phyloP scores from a whole-genome alignment of 2,329 filamentous ascomycete species.

The Zymoseptoria crescenta region DNA sequence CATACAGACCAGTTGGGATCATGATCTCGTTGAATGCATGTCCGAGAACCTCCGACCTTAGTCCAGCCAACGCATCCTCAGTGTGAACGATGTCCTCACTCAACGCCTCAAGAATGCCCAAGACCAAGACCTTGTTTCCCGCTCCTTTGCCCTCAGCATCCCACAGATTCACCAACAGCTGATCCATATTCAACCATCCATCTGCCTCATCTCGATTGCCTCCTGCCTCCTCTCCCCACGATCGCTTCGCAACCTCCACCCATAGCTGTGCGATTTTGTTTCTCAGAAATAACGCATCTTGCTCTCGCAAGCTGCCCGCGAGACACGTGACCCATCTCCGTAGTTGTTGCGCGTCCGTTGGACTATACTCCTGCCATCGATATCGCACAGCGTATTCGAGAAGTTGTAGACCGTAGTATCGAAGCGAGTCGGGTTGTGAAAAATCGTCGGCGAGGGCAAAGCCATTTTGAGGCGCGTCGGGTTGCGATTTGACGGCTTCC shows the following conservation, averaged over 20 bases:
- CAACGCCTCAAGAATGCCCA: slow-evolving; percentile 80
- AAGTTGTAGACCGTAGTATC: slow-evolving; percentile 88
- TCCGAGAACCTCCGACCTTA: slow-evolving; percentile 76
- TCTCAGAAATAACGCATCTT: slow-evolving; percentile 73
- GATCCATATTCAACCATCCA: slow-evolving; percentile 93
- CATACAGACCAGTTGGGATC: slow-evolving; percentile 67
- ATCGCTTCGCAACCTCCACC: slow-evolving; percentile 89
- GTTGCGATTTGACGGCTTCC: slow-evolving; percentile 71
- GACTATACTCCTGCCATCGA: slow-evolving; percentile 66
- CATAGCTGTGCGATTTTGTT: slow-evolving; percentile 94
- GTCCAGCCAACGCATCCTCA: slow-evolving; percentile 79
- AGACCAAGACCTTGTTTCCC: slow-evolving; percentile 74
- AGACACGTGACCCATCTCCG: slow-evolving; percentile 72
- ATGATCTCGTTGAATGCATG: slow-evolving; percentile 91
- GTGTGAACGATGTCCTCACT: slow-evolving; percentile 85
- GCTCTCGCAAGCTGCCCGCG: slow-evolving; percentile 59
- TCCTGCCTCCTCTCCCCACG: slow-evolving; percentile 72
- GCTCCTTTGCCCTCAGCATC: slow-evolving; percentile 35
- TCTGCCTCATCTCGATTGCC: slow-evolving; percentile 84
- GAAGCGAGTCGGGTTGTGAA: slow-evolving; percentile 69
- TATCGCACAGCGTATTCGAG: slow-evolving; percentile 86
- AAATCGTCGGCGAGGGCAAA: slow-evolving; percentile 72
- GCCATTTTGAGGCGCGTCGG: slow-evolving; percentile 75
- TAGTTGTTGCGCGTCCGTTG: slow-evolving; percentile 60
- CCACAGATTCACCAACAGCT: slow-evolving; percentile 75